Evolutionary conservation across 108 stramenopile genomes (phyloP).

Genomic region (Nitzschia putrida): DNA sequence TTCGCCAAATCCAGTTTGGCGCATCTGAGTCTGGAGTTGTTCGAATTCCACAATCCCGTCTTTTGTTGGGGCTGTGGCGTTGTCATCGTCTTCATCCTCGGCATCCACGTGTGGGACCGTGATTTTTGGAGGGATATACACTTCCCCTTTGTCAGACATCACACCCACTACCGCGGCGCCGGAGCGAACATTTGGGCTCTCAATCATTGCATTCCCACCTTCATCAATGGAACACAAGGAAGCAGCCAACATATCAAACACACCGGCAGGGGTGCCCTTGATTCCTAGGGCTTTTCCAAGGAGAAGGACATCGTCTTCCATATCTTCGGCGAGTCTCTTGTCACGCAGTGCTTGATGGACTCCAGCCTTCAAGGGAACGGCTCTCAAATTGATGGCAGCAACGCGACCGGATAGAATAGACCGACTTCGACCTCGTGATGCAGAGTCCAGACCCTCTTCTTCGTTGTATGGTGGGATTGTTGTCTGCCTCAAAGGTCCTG

Average conservation of each 20-base stretch:
- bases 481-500: slow-evolving; percentile 64
- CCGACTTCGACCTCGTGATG: slow-evolving; percentile 69
- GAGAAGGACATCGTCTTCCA: slow-evolving; percentile 47
- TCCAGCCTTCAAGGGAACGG: slow-evolving; percentile 58
- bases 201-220: slow-evolving; percentile 54
- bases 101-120: slow-evolving; percentile 21
- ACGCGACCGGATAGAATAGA: slow-evolving; percentile 66
- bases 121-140: slow-evolving; percentile 30
- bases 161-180: slow-evolving; percentile 42
- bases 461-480: slow-evolving; percentile 86
- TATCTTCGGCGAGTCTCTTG: slow-evolving; percentile 44
- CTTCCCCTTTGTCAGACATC: slow-evolving; percentile 31
- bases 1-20: slow-evolving; percentile 10
- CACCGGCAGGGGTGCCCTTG: slow-evolving; percentile 23
- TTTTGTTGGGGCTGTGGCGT: slow-evolving; percentile 10
- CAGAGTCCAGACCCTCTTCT: slow-evolving; percentile 72
- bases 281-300: slow-evolving; percentile 68
- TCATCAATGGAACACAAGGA: slow-evolving; percentile 41
- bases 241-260: slow-evolving; percentile 47
- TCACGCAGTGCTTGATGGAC: slow-evolving; percentile 49
- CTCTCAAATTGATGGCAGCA: slow-evolving; percentile 72
- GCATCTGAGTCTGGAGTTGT: slow-evolving; percentile 17
- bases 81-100: slow-evolving; percentile 25
- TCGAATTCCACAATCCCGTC: slow-evolving; percentile 26
- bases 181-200: slow-evolving; percentile 23